Evolutionary conservation across 345 rosid genomes (phyloP).

Genomic region (Eucalyptus camaldulensis): DNA sequence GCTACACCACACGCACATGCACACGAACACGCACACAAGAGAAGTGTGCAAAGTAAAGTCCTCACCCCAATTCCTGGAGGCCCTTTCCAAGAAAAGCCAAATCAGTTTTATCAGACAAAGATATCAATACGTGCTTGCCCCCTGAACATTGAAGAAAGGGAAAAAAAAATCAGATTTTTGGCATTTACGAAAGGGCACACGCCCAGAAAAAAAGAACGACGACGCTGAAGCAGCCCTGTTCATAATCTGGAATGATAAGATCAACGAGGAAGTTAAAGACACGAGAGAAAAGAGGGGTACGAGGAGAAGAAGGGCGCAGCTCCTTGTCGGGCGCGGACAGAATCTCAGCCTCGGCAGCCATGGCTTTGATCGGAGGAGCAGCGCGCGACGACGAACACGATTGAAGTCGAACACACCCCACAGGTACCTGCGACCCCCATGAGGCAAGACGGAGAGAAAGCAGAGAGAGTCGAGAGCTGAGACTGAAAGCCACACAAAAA

Average conservation of each 20-base stretch:
- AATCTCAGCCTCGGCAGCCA: no score
- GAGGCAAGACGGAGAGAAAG: not conserved
- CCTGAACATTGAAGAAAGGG: constrained; percentile 9
- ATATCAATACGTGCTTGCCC: constrained; percentile 71
- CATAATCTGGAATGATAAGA: no score
- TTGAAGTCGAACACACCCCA: not conserved
- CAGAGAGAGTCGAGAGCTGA: not conserved
- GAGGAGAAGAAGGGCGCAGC: no score
- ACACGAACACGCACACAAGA: not conserved
- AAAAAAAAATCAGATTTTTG: not conserved
- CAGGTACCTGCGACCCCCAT: not conserved
- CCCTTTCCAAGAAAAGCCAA: constrained; percentile 59
- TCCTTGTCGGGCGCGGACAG: no score
- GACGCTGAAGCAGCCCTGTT: no score
- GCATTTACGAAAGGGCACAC: no score
- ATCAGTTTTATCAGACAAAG: constrained; percentile 75
- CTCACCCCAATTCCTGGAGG: constrained; percentile 67
- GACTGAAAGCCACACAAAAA: no score
- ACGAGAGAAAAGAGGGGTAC: no score
- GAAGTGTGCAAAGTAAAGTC: not conserved
- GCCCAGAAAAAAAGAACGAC: no score
- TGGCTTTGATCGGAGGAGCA: not conserved
- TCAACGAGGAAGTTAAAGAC: no score
- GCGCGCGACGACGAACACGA: not conserved
- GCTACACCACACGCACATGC: not conserved